Evolutionary conservation across 768 basidiomycete species (phyloP).

Genomic region (Pisolithus orientalis): DNA sequence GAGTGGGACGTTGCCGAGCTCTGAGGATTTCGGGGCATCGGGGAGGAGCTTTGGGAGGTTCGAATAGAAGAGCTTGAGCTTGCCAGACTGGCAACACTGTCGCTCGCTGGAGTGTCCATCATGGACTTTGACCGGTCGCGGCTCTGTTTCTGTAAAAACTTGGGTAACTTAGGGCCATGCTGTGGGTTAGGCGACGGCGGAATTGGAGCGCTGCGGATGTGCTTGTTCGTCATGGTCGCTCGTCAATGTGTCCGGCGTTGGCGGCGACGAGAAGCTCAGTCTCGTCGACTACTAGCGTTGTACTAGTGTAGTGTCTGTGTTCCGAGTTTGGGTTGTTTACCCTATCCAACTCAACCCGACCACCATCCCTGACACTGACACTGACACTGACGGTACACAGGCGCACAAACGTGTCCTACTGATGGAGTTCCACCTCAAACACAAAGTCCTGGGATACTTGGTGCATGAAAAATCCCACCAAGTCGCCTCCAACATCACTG

Average conservation of each 20-base stretch:
- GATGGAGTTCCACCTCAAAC: no score
- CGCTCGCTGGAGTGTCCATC: conserved; percentile 31
- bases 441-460: no score
- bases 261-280: conserved; percentile 13
- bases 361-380: background rate
- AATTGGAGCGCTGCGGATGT: conserved; percentile 36
- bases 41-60: conserved; percentile 25
- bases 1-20: conserved; percentile 23
- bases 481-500: no score
- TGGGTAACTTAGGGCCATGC: conserved; percentile 53
- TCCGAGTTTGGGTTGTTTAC: conserved; percentile 23
- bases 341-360: background rate
- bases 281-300: background rate
- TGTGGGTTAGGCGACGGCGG: conserved; percentile 37
- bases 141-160: conserved; percentile 59
- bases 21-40: conserved; percentile 18
- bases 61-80: conserved; percentile 37
- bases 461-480: no score
- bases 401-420: no score
- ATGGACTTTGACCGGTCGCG: conserved; percentile 58
- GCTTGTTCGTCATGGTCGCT: conserved; percentile 39
- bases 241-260: conserved; percentile 6
- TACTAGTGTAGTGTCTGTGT: conserved; percentile 5
- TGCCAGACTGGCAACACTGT: conserved; percentile 30
- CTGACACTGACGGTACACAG: background rate